Base-by-base conservation (phyloP, 805 yeast genomes). In the Starmerella floris region DNA sequence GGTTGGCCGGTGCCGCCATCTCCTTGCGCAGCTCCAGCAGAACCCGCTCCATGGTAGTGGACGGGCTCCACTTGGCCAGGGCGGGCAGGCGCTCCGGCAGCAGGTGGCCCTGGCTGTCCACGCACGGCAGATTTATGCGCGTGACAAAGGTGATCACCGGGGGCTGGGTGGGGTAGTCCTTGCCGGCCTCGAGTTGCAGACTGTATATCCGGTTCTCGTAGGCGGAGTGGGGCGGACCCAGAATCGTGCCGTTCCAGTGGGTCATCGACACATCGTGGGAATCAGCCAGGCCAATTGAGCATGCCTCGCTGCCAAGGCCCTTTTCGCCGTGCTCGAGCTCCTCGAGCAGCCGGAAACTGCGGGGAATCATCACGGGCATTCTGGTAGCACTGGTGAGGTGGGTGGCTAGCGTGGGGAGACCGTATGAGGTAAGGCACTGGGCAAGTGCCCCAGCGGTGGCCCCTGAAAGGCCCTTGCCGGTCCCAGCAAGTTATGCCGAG, bases 271-370 rank as follows among this genome's bases (percentile, higher is more conserved):
- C 83, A 60, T 91, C 99, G 55, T 83, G 94, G 49, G 80, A 77
- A 55, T 83, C 88, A 21, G 83, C 77, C 37, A 91, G 70, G 0
- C 99, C 99, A 56, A 91, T 84, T 20, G 97, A 88, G 60, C 95
- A 87, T 15, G 94, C 82, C 62, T 91, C 97, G 22, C 96, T 91
- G 19, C 97, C 96, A 37, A 83, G 68, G 19, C 98, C 99, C 62
- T 91, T 91, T 60, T 91, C 99, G 38, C 98, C 98, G 56, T 88
- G 88, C 62, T 93, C 99, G 51, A 91, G 70, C 65, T 91, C 99
- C 64, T 91, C 99, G 49, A 91, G 71, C 27, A 91, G 74, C 59
- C 94, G 82, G 64, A 91, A 91, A 61, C 83, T 87, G 63, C 99
- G 77, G 52, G 99, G 99, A 21, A 45, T 40, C 35, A 27, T 37